Evolutionary conservation across 2,329 filamentous ascomycete species (phyloP).

Genomic region (Diaporthe humulicola): DNA sequence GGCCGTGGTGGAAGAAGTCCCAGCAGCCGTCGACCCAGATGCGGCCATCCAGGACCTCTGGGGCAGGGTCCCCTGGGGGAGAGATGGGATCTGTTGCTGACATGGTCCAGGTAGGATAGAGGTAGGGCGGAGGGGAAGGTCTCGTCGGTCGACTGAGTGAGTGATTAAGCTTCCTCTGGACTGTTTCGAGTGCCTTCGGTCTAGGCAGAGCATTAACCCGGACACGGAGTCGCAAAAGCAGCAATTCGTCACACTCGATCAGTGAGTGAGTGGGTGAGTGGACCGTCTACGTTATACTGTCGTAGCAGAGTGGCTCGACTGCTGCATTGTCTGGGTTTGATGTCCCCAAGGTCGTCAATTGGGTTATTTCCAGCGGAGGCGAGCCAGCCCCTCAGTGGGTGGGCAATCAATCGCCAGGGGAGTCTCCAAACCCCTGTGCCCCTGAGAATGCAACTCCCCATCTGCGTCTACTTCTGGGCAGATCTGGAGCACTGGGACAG

Average conservation of each 20-base stretch:
- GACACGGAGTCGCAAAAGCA: neutral
- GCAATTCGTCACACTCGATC: neutral
- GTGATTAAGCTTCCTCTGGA: neutral
- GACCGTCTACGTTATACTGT: neutral
- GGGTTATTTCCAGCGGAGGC: conserved; percentile 7
- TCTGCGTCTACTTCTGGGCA: neutral
- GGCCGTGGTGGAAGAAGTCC: conserved; percentile 89
- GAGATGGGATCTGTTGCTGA: conserved; percentile 43
- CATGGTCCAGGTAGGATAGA: conserved; percentile 36
- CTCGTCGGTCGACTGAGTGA: neutral
- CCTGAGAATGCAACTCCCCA: conserved; percentile 24
- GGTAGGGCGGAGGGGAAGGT: neutral
- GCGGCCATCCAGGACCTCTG: conserved; percentile 74
- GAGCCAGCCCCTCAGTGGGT: neutral
- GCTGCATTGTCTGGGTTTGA: conserved; percentile 16
- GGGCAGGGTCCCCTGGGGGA: conserved; percentile 63
- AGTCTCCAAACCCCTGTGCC: neutral
- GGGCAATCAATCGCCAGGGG: conserved; percentile 4
- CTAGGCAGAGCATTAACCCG: neutral
- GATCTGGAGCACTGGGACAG: conserved; percentile 3
- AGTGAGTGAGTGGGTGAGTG: neutral
- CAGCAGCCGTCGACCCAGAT: conserved; percentile 99
- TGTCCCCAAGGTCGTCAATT: neutral
- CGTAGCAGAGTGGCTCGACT: conserved; percentile 7
- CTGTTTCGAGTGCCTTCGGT: conserved; percentile 15